phyloP scores from a whole-genome alignment of 345 rosid species.

The Eucalyptus microcorys region DNA sequence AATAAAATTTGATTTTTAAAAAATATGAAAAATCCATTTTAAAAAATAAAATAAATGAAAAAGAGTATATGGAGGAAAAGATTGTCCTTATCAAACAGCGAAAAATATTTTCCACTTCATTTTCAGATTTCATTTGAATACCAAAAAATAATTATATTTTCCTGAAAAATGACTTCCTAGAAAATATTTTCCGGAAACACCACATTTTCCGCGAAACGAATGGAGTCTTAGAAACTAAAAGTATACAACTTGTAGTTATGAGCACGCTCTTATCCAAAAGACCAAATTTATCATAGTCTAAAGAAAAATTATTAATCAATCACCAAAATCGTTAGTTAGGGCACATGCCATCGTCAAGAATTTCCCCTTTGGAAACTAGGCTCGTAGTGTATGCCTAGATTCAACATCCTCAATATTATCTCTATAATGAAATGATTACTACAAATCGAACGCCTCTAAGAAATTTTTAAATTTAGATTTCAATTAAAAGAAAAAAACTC shows the following conservation, averaged over 20 bases:
- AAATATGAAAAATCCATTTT: too few species aligned
- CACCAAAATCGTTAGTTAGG: neutral
- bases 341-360: neutral
- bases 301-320: rapidly evolving
- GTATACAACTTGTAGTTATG: rapidly evolving
- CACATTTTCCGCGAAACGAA: too few species aligned
- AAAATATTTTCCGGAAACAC: too few species aligned
- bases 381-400: neutral
- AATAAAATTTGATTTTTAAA: too few species aligned
- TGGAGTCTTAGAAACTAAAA: too few species aligned
- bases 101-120: too few species aligned
- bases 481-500: too few species aligned
- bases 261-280: neutral
- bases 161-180: too few species aligned
- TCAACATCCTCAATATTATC: neutral
- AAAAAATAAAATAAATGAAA: too few species aligned
- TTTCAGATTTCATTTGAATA: rapidly evolving
- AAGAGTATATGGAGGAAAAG: too few species aligned
- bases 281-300: neutral
- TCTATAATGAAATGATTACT: rapidly evolving
- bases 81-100: rapidly evolving
- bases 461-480: too few species aligned
- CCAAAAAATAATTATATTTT: too few species aligned
- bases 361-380: neutral
- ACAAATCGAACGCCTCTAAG: rapidly evolving